Conservation (phyloP, 805 yeast genomes). For the Yarrowia alimentaria region DNA sequence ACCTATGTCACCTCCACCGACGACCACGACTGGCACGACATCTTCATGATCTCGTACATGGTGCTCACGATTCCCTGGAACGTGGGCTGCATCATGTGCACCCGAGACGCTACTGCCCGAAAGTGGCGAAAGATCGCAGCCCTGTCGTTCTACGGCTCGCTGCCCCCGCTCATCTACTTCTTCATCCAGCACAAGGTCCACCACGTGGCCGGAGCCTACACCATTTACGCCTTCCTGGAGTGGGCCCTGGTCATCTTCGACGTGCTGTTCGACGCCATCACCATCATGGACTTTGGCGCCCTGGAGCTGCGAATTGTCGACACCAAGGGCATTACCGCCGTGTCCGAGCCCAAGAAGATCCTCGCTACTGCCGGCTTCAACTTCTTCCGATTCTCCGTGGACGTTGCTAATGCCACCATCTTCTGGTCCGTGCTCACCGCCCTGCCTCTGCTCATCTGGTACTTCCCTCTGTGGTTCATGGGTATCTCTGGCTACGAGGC, state of each 20-base stretch:
- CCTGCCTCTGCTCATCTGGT: constrained; percentile 86
- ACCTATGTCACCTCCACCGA: constrained; percentile 95
- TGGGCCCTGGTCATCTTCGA: constrained; percentile 87
- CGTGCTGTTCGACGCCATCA: constrained; percentile 78
- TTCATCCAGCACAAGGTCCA: constrained; percentile 92
- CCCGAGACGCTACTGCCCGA: constrained; percentile 50
- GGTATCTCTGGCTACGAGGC: constrained; percentile 95
- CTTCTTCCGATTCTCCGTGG: constrained; percentile 37
- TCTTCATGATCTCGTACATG: constrained; percentile 90
- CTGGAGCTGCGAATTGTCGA: constrained; percentile 50
- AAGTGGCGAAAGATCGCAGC: constrained; percentile 53
- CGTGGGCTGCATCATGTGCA: constrained; percentile 52
- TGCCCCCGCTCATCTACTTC: constrained; percentile 81
- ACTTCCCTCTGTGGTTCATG: constrained; percentile 97
- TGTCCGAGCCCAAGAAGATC: constrained; percentile 30
- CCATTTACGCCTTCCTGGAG: constrained; percentile 90
- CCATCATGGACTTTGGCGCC: constrained; percentile 64
- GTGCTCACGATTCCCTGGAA: constrained; percentile 93
- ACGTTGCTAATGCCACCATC: constrained; percentile 61
- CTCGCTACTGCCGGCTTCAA: constrained; percentile 35
- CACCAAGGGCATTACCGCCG: constrained; percentile 19
- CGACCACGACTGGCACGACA: constrained; percentile 94
- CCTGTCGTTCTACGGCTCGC: constrained; percentile 60
- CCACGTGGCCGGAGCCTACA: constrained; percentile 87
- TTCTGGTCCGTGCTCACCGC: constrained; percentile 87